Base-by-base conservation (phyloP, 495 filamentous ascomycete species). In the Podospora didyma region DNA sequence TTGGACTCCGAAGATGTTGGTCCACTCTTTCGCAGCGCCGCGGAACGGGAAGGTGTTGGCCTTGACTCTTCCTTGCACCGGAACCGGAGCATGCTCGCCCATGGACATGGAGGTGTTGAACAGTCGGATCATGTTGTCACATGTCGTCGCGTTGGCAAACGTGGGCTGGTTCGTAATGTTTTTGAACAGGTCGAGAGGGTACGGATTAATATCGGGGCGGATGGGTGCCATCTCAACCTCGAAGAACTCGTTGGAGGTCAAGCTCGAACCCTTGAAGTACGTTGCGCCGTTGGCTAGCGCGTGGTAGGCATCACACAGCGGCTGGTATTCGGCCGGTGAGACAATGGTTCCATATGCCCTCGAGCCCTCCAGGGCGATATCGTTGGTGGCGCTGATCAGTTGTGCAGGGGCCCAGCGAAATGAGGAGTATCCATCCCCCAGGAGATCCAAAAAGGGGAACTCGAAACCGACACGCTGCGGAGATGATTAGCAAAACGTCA, bases 161-260 rank as follows among this genome's bases (percentile, higher is more conserved):
- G 64, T 72, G 14, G 72, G 73, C 52, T 77, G 74, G 63, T 74
- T 77, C 7, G 74, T 77, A 22, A 75, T 63, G 52, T 72, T 73
- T 37, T 57, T 62, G 51, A 77, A 67, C 20, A 75, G 65, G 2
- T 63, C 62, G 37, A 77, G 49, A 0, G 70, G 62, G 52, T 69
- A 76, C 11, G 74, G 67, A 24, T 58, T 62, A 14, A 53, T 3
- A 6, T n/a, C 45, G 7, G 56, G 34, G 2, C 41, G 21, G 9
- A 58, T 21, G 11, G 58, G 45, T 7, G 50, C 31, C 56, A 73
- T 66, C 21, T 71, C 63, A 39, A 73, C 49, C 59, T 68, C 63
- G 46, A 69, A 57, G 47, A 64, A 71, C 17, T 63, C 64, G 7
- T 54, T 11, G 2, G 64, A 62, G 9, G 41, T 41, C 22, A 59